Base-by-base conservation (phyloP, 2,329 filamentous ascomycete genomes). In the Stylonectria norvegica region DNA sequence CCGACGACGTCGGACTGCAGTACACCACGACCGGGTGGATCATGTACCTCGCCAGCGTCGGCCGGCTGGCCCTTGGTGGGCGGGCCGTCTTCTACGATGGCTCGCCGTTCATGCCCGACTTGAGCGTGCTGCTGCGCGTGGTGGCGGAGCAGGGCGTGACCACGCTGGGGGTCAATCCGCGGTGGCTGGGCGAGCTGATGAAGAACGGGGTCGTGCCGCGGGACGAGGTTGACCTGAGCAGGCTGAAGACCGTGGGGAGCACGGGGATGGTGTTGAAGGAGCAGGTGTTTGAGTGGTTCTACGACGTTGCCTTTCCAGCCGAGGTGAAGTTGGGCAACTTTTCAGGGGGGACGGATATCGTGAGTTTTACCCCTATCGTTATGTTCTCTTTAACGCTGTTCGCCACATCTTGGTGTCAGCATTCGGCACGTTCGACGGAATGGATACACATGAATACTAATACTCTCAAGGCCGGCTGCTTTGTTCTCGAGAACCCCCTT, bases 191-290 rank as follows among this genome's bases (percentile, higher is more conserved):
- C 36, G 87, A 90, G 55, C 61, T 93, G 12, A 76, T 81, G 45
- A 85, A 82, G 50, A 72, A 74, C 15, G 70, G 71, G 1, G 72
- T 90, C 29, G 65, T 68, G 1, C 87, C 87, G 0, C 72, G 76
- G 9, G 67, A 81, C 2, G 65, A 82, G 7, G 72, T 76, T 1
- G 77, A 91, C 52, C 63, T 94, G 20, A 78, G 75, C 6, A 64
- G 62, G 5, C 68, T 94, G 18, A 67, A 69, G 19, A 62, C 71
- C 3, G 85, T 91, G 20, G 80, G 74, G 1, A 83, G 78, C 37
- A 94, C 88, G 0, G 88, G 88, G 4, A 91, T 91, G 86, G 86
- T 93, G 0, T 72, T 93, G 3, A 79, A 85, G 0, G 80, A 89
- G 34, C 77, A 83, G 27, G 69, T 88, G 22, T 91, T 89, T 57